These are phyloP conservation scores for Linum usitatissimum DNA, from an alignment of 345 rosid genomes.

Conservation along the genomic window DNA sequence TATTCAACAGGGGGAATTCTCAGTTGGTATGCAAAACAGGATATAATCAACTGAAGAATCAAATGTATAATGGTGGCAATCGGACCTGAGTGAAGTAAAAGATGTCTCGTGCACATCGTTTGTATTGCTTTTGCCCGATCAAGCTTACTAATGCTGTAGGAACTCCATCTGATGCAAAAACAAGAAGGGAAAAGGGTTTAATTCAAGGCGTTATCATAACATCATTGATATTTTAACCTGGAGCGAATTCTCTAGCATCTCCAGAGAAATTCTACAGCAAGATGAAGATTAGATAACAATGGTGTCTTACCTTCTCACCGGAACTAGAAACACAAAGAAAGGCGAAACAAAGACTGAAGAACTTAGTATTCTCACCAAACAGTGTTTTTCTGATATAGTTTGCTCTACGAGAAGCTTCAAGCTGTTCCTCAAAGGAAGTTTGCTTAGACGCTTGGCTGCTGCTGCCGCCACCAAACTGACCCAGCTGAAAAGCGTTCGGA, in stretches of 20 bases:
- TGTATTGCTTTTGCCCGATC: constrained; percentile 84
- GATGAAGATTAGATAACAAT: background rate
- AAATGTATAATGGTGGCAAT: background rate
- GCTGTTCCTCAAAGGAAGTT: constrained; percentile 65
- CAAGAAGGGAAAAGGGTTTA: background rate
- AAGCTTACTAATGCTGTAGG: constrained; percentile 84
- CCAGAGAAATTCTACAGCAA: too few relatives aligned
- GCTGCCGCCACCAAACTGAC: constrained; percentile 42
- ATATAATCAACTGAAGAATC: background rate
- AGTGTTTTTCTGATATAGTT: constrained; percentile 68
- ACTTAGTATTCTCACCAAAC: constrained; percentile 42
- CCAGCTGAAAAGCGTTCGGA: constrained; percentile 27
- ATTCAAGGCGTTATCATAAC: background rate
- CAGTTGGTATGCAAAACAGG: constrained; percentile 40
- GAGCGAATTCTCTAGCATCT: background rate
- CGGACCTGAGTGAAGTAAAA: constrained; percentile 89
- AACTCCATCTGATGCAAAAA: constrained; percentile 59
- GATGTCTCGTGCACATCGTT: constrained; percentile 85
- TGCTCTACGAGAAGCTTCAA: constrained; percentile 86
- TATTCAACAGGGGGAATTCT: background rate
- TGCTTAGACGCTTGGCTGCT: constrained; percentile 36
- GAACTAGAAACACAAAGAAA: background rate
- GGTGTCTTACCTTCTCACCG: background rate
- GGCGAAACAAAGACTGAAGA: background rate
- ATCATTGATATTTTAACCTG: background rate